Percentiles rank a stretch among this genome's conserved stretches.
phyloP scores from a whole-genome alignment of 768 basidiomycete genomes.

The Hemileccinum rubropunctum region DNA sequence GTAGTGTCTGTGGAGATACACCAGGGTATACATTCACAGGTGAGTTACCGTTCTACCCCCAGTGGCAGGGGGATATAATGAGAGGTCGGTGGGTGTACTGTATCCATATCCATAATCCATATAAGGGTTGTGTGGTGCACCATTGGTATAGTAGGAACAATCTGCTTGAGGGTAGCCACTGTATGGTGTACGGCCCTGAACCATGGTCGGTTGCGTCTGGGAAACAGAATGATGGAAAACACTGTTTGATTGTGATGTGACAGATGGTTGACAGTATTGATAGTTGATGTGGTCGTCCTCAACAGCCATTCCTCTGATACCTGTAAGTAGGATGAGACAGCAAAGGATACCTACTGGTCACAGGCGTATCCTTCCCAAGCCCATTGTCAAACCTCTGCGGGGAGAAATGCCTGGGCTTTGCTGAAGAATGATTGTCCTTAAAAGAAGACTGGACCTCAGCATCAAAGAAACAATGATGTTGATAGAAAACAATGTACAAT shows the following conservation, averaged over 20 bases:
- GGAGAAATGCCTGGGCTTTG: constrained; percentile 50
- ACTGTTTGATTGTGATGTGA: constrained; percentile 28
- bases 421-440: constrained; percentile 47
- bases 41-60: constrained; percentile 42
- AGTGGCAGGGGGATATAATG: constrained; percentile 45
- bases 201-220: constrained; percentile 42
- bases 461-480: no score
- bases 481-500: no score
- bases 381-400: constrained; percentile 52
- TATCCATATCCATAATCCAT: constrained; percentile 59
- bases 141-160: constrained; percentile 57
- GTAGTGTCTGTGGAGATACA: no score
- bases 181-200: constrained; percentile 47
- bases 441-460: no score
- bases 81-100: constrained; percentile 46
- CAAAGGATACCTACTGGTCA: constrained; percentile 44
- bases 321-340: constrained; percentile 41
- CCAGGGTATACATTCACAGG: constrained; percentile 49
- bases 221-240: constrained; percentile 29
- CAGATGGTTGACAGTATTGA: constrained; percentile 39
- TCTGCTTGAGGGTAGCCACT: constrained; percentile 52
- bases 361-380: constrained; percentile 39
- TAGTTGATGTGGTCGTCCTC: constrained; percentile 47
- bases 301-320: constrained; percentile 60
- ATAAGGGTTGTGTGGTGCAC: constrained; percentile 48